Base-by-base conservation (phyloP, 805 yeast genomes). In the Zygoascus flipseniorum region DNA sequence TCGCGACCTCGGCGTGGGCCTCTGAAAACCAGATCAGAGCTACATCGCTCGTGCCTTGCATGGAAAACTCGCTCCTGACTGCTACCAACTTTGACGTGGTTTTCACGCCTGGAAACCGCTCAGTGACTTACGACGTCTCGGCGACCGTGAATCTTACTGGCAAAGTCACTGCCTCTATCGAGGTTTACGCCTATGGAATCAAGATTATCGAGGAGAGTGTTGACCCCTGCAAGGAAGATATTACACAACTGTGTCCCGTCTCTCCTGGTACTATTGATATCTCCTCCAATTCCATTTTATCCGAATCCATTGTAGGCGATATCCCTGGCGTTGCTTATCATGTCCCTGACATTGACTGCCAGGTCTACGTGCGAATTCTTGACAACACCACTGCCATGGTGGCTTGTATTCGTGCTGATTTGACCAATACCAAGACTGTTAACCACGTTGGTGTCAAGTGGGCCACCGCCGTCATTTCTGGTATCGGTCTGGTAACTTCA, bases 391-490 rank as follows among this genome's bases (percentile, higher is more conserved):
- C 74, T 32, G 52, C 49, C 19, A 65, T 69, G 53, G 63, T 85
- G 53, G 88, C 89, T 41, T 89, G 96, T 66, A 74, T 89, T 53
- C 92, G 86, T 65, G 82, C 88, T 16, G 77, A 78, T 55, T 82
- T 89, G 64, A 63, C 83, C 19, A 89, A 89, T 65, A 89, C 90
- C 39, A 86, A 83, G 62, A 83, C 95, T 1, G 92, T 89, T 19
- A 72, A 86, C 45, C 96, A 88, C 65, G 74, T 79, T 1, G 86
- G 86, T 59, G 89, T 85, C 54, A 85, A 86, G 69, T 90, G 97
- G 97, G 95, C 88, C 43, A 88, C 96, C 18, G 97, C 97, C 1
- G 83, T 85, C 19, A 75, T 89, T 62, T 89, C 95, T 1, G 97
- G 97, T 57, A 68, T 87, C 31, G 96, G 97, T n/a, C 69, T 90